Base-by-base conservation (phyloP, 305 asterid species). In the Solanum hybrid region DNA sequence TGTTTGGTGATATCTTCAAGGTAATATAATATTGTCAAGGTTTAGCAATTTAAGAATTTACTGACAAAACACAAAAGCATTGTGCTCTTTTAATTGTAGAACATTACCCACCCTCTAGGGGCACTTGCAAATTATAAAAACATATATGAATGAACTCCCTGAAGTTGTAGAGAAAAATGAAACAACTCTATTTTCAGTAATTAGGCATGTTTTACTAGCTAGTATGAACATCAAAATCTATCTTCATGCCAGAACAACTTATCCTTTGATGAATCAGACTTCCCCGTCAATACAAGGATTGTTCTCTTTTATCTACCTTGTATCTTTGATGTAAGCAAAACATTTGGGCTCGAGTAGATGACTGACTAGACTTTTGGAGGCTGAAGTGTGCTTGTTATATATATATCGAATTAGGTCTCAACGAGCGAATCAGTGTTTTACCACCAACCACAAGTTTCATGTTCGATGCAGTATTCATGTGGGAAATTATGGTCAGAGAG, bases 1-100 rank as follows among this genome's bases (percentile, higher is more conserved):
- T 97, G 98, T 95, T 97, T 89, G 99, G 99, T 91, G 99, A 97
- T 87, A 60, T 97, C n/a, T 97, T 97, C 78, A 96, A 96, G 99
- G 99, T 97, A 95, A 88, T 81, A 86, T 71, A 84, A 45, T 45
- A 17, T 45, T 84, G 10, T 45, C 73, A 29, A 45, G 40, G 36
- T 45, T 51, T 45, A 14, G 72, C 38, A 45, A 84, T 29, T 45
- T 31, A 15, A 45, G 69, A 81, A 27, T 81, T 81, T 81, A 24
- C 36, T 40, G 36, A 24, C 66, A 81, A 40, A 40, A 40, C 45
- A 40, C 45, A 40, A 40, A 26, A 7, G 31, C 26, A 15, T 24
- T 26, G 14, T 80, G 14, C 10, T 80, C 14, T 13, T 35, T 80
- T 40, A 40, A 14, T 26, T 80, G 24, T 81, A 32, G 22, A 42